phyloP scores from a whole-genome alignment of 805 yeast genomes.

The Pichia phayaonensis region DNA sequence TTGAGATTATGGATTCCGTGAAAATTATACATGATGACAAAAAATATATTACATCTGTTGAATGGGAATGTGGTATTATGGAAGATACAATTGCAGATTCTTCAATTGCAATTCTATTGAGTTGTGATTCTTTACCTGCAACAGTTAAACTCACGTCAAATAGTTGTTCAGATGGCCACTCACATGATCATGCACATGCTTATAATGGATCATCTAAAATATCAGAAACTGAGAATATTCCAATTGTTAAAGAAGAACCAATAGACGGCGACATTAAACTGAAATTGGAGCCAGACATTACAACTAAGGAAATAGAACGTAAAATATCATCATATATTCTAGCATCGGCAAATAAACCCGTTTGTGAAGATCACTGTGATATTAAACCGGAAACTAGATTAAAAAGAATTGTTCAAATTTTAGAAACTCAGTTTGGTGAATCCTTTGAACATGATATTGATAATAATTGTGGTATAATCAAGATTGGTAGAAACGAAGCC shows the following conservation, averaged over 20 bases:
- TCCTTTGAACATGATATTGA: conserved; percentile 40
- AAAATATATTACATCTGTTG: conserved; percentile 51
- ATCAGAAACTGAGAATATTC: not conserved
- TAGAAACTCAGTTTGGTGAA: conserved; percentile 86
- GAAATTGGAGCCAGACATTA: not conserved
- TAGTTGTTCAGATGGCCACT: conserved; percentile 37
- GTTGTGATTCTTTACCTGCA: conserved; percentile 92
- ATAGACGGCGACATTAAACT: not conserved
- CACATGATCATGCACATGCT: conserved; percentile 14
- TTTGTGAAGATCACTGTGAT: conserved; percentile 8
- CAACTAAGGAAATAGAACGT: not conserved
- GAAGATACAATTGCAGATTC: conserved; percentile 95
- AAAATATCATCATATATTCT: not conserved
- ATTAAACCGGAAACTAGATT: conserved; percentile 29
- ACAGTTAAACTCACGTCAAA: conserved; percentile 81
- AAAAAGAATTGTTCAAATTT: conserved; percentile 50
- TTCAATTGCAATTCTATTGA: conserved; percentile 78
- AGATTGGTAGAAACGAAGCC: conserved; percentile 73
- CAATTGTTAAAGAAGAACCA: not conserved
- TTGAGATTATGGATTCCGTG: conserved; percentile 59
- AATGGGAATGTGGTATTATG: conserved; percentile 85
- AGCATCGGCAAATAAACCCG: not conserved
- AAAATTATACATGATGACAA: conserved; percentile 40
- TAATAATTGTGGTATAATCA: conserved; percentile 46
- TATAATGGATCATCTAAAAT: not conserved